Evolutionary conservation across 768 basidiomycete species (phyloP), one percentile per base, ranked within the genome.

Genomic region (Cystofilobasidium ferigula): DNA sequence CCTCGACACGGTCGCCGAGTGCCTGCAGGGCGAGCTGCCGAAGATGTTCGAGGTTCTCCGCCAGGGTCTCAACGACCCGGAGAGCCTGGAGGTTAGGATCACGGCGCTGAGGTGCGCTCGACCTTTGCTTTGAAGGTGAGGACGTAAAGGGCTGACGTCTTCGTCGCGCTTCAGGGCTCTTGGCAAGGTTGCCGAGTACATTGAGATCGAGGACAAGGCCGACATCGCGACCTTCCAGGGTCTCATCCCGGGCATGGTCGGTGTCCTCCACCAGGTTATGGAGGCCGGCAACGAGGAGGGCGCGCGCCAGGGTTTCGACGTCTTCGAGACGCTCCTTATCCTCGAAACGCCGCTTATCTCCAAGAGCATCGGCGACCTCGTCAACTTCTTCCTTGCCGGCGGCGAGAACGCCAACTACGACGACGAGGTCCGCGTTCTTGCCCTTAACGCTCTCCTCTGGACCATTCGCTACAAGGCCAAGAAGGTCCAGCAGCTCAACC

Each of bases 391-490:
- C 69, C 82, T 98, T 45, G 80, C 80, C 56, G 86, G 86, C 48
- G 93, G 90, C 63, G 85, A 82, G 36, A 92, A 94, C 79, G 82
- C 81, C 69, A 77, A 78, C 14, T 84, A 86, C 72, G 88, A 89
- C 53, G 76, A 78, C 57, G 90, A 88, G 60, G 83, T 95, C 66
- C 87, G 95, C 64, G 83, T 92, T 67, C 86, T 95, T 71, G 85
- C 88, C 13, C 82, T 99, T 43, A 98, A 97, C 72, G 87, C 89
- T 9, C 83, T 99, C 12, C 88, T 90, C 73, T 98, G 93, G 93
- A 90, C 92, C 10, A 86, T 98, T 62, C 87, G 93, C 80, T 98
- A 98, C 80, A 99, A 98, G 84, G 97, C 97, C 79, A 86, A 86
- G 58, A 95, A 92, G 77, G 83, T 99, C 42, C 91, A 95, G 77